Conservation (phyloP, 2,329 filamentous ascomycete genomes). For the Talaromyces sp. region DNA sequence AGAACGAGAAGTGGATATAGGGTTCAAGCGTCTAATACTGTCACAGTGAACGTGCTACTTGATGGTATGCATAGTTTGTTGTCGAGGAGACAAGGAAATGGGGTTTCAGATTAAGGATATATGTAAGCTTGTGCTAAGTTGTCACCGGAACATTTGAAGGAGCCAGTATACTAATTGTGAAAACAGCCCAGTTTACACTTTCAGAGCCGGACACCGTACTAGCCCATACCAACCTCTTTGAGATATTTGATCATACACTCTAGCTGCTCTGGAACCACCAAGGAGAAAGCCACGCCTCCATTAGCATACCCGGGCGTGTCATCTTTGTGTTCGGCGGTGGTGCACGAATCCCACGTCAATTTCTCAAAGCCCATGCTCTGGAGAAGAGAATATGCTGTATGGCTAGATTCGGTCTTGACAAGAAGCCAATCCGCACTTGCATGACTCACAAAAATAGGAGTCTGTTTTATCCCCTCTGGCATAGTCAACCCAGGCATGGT, state of each 20-base stretch:
- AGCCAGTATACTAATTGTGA: not conserved
- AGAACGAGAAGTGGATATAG: not conserved
- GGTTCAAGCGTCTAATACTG: not conserved
- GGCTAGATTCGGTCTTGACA: not conserved
- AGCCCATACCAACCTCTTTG: not conserved
- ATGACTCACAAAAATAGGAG: conserved; percentile 1
- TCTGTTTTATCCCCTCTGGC: conserved; percentile 1
- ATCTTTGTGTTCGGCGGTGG: not conserved
- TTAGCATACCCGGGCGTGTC: not conserved
- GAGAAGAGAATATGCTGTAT: not conserved
- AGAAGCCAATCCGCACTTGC: not conserved
- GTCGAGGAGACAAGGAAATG: not conserved
- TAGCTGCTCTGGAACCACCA: not conserved
- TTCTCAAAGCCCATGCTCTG: not conserved
- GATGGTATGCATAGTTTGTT: not conserved
- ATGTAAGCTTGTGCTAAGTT: not conserved
- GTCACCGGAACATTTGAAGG: not conserved
- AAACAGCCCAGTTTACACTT: not conserved
- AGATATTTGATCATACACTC: not conserved
- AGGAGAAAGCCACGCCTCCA: not conserved
- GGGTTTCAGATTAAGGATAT: not conserved
- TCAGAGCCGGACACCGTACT: not conserved
- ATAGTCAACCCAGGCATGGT: not conserved
- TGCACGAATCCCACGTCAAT: not conserved
- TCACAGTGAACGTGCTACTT: not conserved